A percentile compares a stretch with the other conserved stretches of the same genome.
Evolutionary conservation across 1,139 yeast species (phyloP).

Genomic region (Saccharomyces hybrid): DNA sequence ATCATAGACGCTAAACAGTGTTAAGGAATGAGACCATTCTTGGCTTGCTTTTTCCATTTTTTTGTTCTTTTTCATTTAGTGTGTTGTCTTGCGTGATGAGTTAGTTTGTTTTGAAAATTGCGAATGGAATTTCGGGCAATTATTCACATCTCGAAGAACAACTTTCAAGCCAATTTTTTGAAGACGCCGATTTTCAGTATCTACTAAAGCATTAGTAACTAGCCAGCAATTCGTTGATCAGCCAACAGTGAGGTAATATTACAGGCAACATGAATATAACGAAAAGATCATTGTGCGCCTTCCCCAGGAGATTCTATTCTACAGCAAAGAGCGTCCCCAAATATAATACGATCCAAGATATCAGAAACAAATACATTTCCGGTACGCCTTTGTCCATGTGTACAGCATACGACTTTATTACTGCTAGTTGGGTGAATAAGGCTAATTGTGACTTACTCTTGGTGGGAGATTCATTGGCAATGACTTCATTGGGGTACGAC

Average conservation of each 20-base stretch:
- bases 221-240: background rate
- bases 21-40: slow-evolving; percentile 12
- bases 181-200: too few species aligned
- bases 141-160: background rate
- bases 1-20: background rate
- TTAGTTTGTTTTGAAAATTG: background rate
- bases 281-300: background rate
- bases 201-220: too few species aligned
- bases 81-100: background rate
- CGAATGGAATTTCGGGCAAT: background rate
- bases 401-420: slow-evolving; percentile 83
- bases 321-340: background rate
- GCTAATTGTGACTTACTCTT: slow-evolving; percentile 65
- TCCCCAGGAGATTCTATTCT: background rate
- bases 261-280: background rate
- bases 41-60: background rate
- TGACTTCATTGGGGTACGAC: slow-evolving; percentile 80
- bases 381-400: slow-evolving; percentile 48
- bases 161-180: too few species aligned
- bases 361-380: slow-evolving; percentile 15
- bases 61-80: slow-evolving; percentile 17
- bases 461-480: slow-evolving; percentile 89
- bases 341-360: slow-evolving; percentile 19
- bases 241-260: background rate
- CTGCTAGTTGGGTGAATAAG: slow-evolving; percentile 63